Evolutionary conservation across 1,284 basidiomycete genomes (phyloP).

Genomic region (Leccinum huronense): DNA sequence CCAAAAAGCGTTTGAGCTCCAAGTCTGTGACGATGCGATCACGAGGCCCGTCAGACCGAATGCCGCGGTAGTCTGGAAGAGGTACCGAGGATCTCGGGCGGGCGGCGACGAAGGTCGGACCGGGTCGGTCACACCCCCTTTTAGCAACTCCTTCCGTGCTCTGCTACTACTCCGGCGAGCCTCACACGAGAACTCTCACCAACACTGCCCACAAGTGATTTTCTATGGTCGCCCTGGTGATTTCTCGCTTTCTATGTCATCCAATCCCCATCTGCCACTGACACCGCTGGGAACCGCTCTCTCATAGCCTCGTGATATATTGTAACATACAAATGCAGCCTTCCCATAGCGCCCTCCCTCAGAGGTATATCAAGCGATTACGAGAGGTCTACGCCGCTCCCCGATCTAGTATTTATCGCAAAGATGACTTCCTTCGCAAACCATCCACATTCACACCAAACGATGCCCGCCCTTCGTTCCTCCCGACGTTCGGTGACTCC

Average conservation of each 20-base stretch:
- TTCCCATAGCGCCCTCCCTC: not conserved
- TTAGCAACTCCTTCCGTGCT: too few relatives aligned
- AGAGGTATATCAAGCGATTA: not conserved
- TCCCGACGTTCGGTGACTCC: conserved; percentile 39
- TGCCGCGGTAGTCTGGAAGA: conserved; percentile 85
- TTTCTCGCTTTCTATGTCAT: conserved; percentile 12
- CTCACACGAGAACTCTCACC: not conserved
- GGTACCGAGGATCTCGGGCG: conserved; percentile 21
- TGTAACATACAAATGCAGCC: conserved; percentile 19
- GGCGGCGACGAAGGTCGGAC: too few relatives aligned
- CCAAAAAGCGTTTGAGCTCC: conserved; percentile 82
- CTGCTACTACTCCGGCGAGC: too few relatives aligned
- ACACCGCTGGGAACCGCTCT: conserved; percentile 24
- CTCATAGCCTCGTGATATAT: conserved; percentile 28
- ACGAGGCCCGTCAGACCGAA: conserved; percentile 93
- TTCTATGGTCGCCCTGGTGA: conserved; percentile 35
- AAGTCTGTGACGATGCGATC: conserved; percentile 74
- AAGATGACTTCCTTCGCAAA: conserved; percentile 50
- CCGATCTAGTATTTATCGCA: not conserved
- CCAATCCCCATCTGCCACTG: conserved; percentile 9
- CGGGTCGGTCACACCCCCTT: too few relatives aligned
- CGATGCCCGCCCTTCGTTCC: conserved; percentile 37
- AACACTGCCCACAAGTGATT: conserved; percentile 22
- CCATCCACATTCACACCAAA: conserved; percentile 26
- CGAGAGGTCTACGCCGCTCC: not conserved